Percentiles rank a stretch among this genome's conserved stretches.
These are phyloP conservation scores for Naegleria fowleri DNA, from an alignment of 208 protist species.

Conservation along the genomic window DNA sequence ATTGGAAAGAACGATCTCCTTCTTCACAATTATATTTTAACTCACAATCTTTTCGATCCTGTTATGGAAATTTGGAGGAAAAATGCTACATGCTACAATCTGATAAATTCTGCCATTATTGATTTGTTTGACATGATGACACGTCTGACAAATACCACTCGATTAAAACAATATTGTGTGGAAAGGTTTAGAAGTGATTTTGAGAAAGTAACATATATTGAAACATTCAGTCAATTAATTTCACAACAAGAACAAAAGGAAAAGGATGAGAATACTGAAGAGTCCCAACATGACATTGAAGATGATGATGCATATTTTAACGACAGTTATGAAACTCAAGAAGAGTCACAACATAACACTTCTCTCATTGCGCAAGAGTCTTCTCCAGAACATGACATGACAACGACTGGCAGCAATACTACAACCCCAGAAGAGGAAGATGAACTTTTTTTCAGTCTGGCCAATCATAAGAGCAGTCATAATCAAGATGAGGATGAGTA, in stretches of 20 bases:
- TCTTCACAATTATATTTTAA: neutral
- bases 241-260: neutral
- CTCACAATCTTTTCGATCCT: neutral
- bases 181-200: neutral
- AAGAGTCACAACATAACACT: neutral
- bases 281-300: neutral
- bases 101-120: constrained; percentile 17
- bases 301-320: neutral
- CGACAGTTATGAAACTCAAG: neutral
- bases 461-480: neutral
- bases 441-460: neutral
- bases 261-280: neutral
- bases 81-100: neutral
- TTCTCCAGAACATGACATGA: neutral
- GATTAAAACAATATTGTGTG: neutral
- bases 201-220: neutral
- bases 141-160: neutral
- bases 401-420: no score
- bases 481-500: neutral
- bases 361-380: neutral
- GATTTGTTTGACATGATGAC: constrained; percentile 4
- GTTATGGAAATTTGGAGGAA: neutral
- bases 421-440: neutral
- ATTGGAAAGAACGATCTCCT: neutral
- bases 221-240: neutral